Percentiles rank a stretch among this genome's conserved stretches.
Evolutionary conservation across 805 yeast genomes (phyloP).

Genomic region (Ogataea zsoltii): DNA sequence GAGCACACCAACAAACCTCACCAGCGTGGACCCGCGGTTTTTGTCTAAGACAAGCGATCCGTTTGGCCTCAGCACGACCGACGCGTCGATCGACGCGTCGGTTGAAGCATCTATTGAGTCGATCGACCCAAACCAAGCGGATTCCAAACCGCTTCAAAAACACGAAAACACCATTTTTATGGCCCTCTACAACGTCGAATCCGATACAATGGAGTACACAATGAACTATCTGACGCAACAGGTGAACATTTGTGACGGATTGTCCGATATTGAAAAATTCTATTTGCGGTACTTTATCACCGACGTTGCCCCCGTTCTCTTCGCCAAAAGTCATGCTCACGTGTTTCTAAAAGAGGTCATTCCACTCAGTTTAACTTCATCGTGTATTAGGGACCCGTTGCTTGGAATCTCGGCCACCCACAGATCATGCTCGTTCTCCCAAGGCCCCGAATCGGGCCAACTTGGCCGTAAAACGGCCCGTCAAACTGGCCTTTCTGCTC

Average conservation of each 20-base stretch:
- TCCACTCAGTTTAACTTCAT: constrained; percentile 24
- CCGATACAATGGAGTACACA: background rate
- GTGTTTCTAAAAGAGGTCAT: constrained; percentile 27
- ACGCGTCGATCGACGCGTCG: too few relatives aligned
- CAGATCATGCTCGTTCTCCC: constrained; percentile 13
- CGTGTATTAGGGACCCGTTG: constrained; percentile 27
- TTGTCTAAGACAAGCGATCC: background rate
- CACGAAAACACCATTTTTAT: background rate
- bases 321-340: constrained; percentile 29
- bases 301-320: constrained; percentile 28
- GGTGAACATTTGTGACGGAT: constrained; percentile 4
- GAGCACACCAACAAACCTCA: too few relatives aligned
- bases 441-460: constrained; percentile 5
- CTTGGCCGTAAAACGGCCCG: background rate
- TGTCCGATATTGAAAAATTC: constrained; percentile 23
- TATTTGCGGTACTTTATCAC: constrained; percentile 28
- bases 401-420: constrained; percentile 33
- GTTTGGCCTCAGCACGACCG: too few relatives aligned
- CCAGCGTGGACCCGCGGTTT: constrained; percentile 1
- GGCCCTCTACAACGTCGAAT: background rate
- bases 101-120: too few relatives aligned
- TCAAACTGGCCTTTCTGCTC: constrained; percentile 3
- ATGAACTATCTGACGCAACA: constrained; percentile 1
- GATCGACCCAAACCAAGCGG: too few relatives aligned
- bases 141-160: too few relatives aligned